These are phyloP conservation scores for Paraphoma chrysanthemicola DNA, from an alignment of 2,329 filamentous ascomycete genomes.

Conservation along the genomic window DNA sequence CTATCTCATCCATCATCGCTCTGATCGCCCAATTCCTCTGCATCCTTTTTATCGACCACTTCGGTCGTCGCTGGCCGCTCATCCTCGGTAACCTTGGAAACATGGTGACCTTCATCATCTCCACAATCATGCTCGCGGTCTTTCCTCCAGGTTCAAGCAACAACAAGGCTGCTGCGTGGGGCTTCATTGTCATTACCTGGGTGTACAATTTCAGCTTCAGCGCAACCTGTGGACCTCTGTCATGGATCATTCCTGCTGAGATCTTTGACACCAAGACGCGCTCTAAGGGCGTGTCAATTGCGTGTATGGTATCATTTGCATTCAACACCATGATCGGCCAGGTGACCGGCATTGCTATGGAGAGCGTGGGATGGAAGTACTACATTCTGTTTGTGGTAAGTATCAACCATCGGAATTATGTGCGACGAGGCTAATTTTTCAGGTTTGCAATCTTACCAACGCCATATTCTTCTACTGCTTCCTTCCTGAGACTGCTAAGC, in stretches of 20 bases:
- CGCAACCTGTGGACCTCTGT: slow-evolving; percentile 72
- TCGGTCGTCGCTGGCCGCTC: slow-evolving; percentile 74
- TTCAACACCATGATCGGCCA: slow-evolving; percentile 81
- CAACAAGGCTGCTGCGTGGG: slow-evolving; percentile 68
- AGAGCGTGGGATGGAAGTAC: slow-evolving; percentile 60
- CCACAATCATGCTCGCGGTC: slow-evolving; percentile 61
- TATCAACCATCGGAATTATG: neutral
- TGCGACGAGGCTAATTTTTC: neutral
- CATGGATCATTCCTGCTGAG: slow-evolving; percentile 71
- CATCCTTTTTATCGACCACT: slow-evolving; percentile 72
- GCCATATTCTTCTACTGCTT: slow-evolving; percentile 72
- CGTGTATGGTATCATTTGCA: slow-evolving; percentile 75
- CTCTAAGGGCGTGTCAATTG: slow-evolving; percentile 76
- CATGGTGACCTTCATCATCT: slow-evolving; percentile 74
- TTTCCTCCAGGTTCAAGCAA: slow-evolving; percentile 66
- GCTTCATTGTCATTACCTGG: slow-evolving; percentile 80
- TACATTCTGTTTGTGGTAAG: slow-evolving; percentile 67
- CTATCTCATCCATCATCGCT: slow-evolving; percentile 75
- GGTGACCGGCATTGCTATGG: slow-evolving; percentile 68
- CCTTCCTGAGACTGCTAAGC: slow-evolving; percentile 69
- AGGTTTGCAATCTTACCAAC: slow-evolving; percentile 72
- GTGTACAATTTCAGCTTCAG: slow-evolving; percentile 81
- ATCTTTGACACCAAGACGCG: slow-evolving; percentile 81
- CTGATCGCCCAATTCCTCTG: slow-evolving; percentile 72
- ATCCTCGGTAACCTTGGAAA: slow-evolving; percentile 77